Base-by-base conservation (phyloP, 768 basidiomycete species). In the Tephrocybe sp. region DNA sequence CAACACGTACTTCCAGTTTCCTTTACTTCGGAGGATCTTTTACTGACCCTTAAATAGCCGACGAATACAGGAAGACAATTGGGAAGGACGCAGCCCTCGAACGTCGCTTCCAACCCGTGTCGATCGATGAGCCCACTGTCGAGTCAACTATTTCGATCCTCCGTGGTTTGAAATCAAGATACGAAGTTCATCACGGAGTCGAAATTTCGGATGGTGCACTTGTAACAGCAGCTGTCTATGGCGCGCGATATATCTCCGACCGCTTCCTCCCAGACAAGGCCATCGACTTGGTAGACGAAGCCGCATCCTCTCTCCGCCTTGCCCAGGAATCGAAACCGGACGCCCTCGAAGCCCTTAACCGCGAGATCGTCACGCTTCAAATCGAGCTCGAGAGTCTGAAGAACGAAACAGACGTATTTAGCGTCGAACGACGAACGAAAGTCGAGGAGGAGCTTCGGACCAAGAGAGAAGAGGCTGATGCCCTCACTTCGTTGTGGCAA, bases 181-280 rank as follows among this genome's bases (percentile, higher is more conserved):
- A 95, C 58, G 92, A 96, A 57, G 90, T 92, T 1, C 93, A 97
- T 60, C 93, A 95, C 53, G 93, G 93, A 25, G 93, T 97, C 1
- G 89, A 91, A 61, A 94, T 97, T 48, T 83, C 90, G 1, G 93
- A 97, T 60, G 77, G 79, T 12, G 91, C 93, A 2, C 73, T 97
- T 3, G 93, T 97, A 11, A 95, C 92, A 86, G 92, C 93, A 21
- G 90, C 92, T 0, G 83, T 93, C 1, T 94, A 95, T 56, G 74
- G 82, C 5, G 83, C 90, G 19, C 80, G 91, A 15, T 95, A 95
- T 60, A 86, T 96, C 55, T 86, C 91, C 0, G 89, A 92, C 64
- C 79, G 92, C 3, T 94, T 82, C 64, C 76, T 96, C 1, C 93
- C 93, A 0, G 93, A 97, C 69, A 95, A 95, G 63, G 88, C 90